phyloP scores from a whole-genome alignment of 2,329 filamentous ascomycete genomes.

The Emericellopsis cladophorae region DNA sequence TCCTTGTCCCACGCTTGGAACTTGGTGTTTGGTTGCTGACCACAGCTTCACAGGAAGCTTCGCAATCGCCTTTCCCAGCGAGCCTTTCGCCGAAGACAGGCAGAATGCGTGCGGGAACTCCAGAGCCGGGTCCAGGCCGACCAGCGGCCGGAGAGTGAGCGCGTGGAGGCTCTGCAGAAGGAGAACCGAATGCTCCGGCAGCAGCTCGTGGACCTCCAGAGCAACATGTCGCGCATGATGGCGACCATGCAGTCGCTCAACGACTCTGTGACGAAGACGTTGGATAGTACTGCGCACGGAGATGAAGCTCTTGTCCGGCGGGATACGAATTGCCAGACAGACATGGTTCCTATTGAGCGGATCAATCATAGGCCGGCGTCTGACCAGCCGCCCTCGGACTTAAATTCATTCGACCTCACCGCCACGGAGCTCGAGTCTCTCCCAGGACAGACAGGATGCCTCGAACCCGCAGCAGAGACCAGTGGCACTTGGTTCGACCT shows the following conservation, averaged over 20 bases:
- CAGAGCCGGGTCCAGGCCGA: constrained; percentile 9
- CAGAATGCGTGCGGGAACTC: constrained; percentile 13
- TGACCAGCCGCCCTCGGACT: neutral
- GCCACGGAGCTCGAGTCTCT: neutral
- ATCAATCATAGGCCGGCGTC: neutral
- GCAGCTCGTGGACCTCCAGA: constrained; percentile 15
- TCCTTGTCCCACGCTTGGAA: too few relatives aligned
- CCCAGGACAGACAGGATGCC: neutral
- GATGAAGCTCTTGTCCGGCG: too few relatives aligned
- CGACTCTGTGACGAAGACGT: constrained; percentile 11
- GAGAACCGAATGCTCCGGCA: constrained; percentile 13
- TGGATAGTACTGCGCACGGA: constrained; percentile 6
- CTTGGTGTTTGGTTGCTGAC: too few relatives aligned
- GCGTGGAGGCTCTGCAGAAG: constrained; percentile 9
- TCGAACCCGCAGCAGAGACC: neutral
- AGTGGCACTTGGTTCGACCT: neutral
- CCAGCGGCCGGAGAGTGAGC: constrained; percentile 10
- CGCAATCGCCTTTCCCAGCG: constrained; percentile 18
- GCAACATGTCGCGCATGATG: constrained; percentile 10
- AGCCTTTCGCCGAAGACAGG: constrained; percentile 16
- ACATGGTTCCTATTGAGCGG: neutral
- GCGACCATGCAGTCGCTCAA: constrained; percentile 11
- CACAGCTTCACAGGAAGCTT: constrained; percentile 9
- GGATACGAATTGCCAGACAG: too few relatives aligned
- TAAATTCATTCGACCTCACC: too few relatives aligned